Conservation (phyloP, 768 basidiomycete species). For the Coprinellus aureogranulatus region DNA sequence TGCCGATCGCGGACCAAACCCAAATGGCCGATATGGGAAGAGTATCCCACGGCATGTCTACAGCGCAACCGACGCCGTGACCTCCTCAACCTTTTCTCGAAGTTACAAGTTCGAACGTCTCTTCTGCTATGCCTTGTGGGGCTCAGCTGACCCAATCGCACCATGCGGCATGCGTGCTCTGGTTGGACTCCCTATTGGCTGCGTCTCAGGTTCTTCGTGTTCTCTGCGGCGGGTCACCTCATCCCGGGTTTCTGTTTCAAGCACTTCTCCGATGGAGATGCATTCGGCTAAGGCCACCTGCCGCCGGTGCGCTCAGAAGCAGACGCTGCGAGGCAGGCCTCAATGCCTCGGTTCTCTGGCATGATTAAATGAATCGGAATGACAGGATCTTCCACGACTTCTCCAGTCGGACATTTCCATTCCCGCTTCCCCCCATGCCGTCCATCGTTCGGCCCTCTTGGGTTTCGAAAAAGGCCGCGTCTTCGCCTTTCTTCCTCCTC, state of each 20-base stretch:
- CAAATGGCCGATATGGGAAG: no score
- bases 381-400: neutral
- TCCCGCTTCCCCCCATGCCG: neutral
- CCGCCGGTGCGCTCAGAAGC: constrained; percentile 2
- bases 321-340: neutral
- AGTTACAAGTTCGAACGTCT: no score
- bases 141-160: no score
- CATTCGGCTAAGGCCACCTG: constrained; percentile 1
- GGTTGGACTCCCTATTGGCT: no score
- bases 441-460: neutral
- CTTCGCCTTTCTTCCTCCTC: neutral
- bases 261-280: constrained; percentile 1
- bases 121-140: no score
- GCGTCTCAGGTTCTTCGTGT: neutral
- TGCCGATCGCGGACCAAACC: no score
- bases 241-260: neutral
- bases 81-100: no score
- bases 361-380: neutral
- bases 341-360: neutral
- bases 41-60: no score
- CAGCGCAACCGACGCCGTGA: no score
- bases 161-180: no score
- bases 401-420: neutral
- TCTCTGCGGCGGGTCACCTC: neutral
- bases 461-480: neutral